Base-by-base conservation (phyloP, 2,329 filamentous ascomycete genomes). In the Penicillium decumbens region DNA sequence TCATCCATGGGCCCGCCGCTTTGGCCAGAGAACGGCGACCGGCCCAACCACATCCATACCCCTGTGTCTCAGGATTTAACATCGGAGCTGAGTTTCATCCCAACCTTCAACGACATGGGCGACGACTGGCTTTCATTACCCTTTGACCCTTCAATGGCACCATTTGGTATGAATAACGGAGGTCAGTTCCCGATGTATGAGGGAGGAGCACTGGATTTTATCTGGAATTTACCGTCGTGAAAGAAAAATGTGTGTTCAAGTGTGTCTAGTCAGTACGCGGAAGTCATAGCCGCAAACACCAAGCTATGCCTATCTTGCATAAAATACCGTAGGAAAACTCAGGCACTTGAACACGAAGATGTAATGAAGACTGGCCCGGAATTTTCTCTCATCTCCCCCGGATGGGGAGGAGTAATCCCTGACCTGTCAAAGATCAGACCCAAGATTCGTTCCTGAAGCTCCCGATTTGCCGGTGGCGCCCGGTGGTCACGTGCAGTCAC, bases 91-190 rank as follows among this genome's bases (percentile, higher is more conserved):
- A 55, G 62, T 4, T 65, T 63, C 23, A 59, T 65, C 12, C 63
- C 65, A 1, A 61, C 60, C 1, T 50, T 69, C 18, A 64, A 62
- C 32, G 61, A 67, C 37, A 54, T 65, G 24, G 64, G 62, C 5
- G 70, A 73, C 47, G 70, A 73, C 48, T 74, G 71, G 71, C 63
- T 74, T 24, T 72, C 69, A 1, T 47, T 72, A 27, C 71, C 71
- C 4, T 73, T 73, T 47, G 71, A 73, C 54, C 70, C 71, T 4
- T 72, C 69, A 0, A 73, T 74, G 69, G 71, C 71, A 15, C 71
- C 71, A 0, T 74, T 74, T 55, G 68, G 70, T 1, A 68, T 70
- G 51, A 66, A 61, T 37, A 63, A 55, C 29, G 64, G 65, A 24
- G 67, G 62, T 6, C 70, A 71, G 45, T 69, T 71, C 41, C 68